phyloP scores from a whole-genome alignment of 2,329 filamentous ascomycete genomes.

The Colletotrichum zoysiae region DNA sequence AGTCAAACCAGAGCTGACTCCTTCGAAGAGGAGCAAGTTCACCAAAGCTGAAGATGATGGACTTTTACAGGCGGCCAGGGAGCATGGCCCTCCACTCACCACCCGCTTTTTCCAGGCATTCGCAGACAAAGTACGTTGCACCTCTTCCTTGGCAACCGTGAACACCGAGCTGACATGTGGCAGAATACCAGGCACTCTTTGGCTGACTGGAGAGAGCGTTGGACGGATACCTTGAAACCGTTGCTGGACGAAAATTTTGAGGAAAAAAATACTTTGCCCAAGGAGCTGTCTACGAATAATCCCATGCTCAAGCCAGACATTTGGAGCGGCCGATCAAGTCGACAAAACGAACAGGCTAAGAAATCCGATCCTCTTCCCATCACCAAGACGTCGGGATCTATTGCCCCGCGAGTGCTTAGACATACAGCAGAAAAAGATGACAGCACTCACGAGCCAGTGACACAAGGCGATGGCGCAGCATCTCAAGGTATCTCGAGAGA shows the following conservation, averaged over 20 bases:
- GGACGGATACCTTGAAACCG: constrained; percentile 20
- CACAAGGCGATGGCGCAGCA: background rate
- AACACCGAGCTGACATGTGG: background rate
- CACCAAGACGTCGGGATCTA: background rate
- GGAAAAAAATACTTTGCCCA: background rate
- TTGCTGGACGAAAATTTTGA: background rate
- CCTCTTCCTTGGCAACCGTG: background rate
- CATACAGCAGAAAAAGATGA: background rate
- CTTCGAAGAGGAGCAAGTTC: constrained; percentile 2
- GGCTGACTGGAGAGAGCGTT: constrained; percentile 15
- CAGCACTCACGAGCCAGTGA: background rate
- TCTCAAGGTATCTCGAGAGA: constrained; percentile 26
- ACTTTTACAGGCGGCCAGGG: constrained; percentile 15
- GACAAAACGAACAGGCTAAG: background rate
- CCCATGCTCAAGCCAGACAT: background rate
- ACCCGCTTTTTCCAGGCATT: constrained; percentile 23
- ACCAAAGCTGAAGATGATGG: constrained; percentile 21
- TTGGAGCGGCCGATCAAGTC: background rate
- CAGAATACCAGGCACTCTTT: constrained; percentile 13
- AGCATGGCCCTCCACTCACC: background rate
- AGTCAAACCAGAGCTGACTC: background rate
- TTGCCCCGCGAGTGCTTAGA: background rate
- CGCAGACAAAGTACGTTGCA: constrained; percentile 14
- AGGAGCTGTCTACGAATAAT: background rate
- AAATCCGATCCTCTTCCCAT: background rate